Base-by-base conservation (phyloP, 441 rosid genomes). In the Croton setiger region DNA sequence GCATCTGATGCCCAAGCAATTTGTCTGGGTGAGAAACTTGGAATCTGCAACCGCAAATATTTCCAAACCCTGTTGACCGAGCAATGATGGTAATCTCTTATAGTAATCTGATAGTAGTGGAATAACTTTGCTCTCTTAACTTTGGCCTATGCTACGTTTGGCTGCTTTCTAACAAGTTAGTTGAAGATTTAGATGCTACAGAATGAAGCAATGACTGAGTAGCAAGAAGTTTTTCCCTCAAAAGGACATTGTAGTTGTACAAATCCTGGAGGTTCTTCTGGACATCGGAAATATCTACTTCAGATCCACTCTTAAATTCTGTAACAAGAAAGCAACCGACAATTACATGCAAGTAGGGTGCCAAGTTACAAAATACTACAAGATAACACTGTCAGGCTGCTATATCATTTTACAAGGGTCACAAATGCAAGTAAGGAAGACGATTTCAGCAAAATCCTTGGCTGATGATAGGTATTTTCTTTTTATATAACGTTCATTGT, bases 191-290 rank as follows among this genome's bases (percentile, higher is more conserved):
- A 54, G 83, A 58, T 7, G 82, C 86, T 70, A 92, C 62, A 63
- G 80, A 70, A 53, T 65, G 81, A 69, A 92, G 83, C 74, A 81
- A 60, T 70, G 93, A 81, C 60, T 84, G 93, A 23, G 88, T 80
- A 36, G 86, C 89, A 20, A 83, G 58, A 63, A 91, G 76, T 70
- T 89, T 83, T 70, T 91, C 92, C 78, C 96, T 86, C 59, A 95
- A 80, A 80, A 79, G 76, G 41, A 89, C 81, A 75, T 92, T 95
- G 78, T 92, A 95, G 39, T 88, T 86, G 37, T 88, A 85, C 56
- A 95, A 75, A 33, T 71, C 72, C 69, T 77, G 81, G 27, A 95
- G 83, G 67, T 82, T 88, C 73, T 78, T 88, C 75, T 80, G 87
- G 63, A 92, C 85, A 64, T 86, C 91, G 5, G 83, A 68, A 80